These are phyloP conservation scores for Ramularia endophylla DNA, from an alignment of 2,329 filamentous ascomycete species.

Conservation along the genomic window DNA sequence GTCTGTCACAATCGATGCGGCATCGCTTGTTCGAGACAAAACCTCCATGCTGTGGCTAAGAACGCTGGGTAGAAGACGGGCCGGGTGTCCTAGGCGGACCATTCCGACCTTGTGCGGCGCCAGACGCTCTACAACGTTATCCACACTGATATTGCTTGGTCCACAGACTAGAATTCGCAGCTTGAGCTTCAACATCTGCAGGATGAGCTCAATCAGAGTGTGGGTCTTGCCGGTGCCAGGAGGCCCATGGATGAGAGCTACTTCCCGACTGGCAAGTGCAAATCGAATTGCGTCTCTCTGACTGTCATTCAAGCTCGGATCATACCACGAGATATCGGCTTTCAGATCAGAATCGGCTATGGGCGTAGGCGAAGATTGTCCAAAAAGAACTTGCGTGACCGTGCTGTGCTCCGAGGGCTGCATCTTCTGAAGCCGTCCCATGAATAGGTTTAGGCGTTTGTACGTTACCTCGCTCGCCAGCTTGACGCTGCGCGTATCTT, in stretches of 20 bases:
- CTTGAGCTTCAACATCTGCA: conserved; percentile 73
- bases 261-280: conserved; percentile 71
- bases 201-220: conserved; percentile 87
- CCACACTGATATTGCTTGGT: conserved; percentile 93
- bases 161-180: conserved; percentile 86
- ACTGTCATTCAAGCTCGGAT: conserved; percentile 54
- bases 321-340: conserved; percentile 46
- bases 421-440: conserved; percentile 54
- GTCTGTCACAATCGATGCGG: conserved; percentile 81
- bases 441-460: conserved; percentile 60
- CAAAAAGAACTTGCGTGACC: conserved; percentile 57
- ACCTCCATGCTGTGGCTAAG: conserved; percentile 86
- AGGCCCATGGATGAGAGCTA: conserved; percentile 89
- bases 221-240: conserved; percentile 97
- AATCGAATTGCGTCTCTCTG: conserved; percentile 67
- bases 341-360: conserved; percentile 39
- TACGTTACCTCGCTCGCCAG: conserved; percentile 62
- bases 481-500: conserved; percentile 48
- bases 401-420: conserved; percentile 50
- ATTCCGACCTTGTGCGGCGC: conserved; percentile 80
- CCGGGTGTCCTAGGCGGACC: conserved; percentile 86
- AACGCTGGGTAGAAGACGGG: conserved; percentile 80
- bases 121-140: conserved; percentile 94
- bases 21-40: conserved; percentile 83
- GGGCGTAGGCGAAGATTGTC: conserved; percentile 49